These are phyloP conservation scores for Ambrosia hybrid DNA, from an alignment of 140 eudicot genomes.

Conservation along the genomic window DNA sequence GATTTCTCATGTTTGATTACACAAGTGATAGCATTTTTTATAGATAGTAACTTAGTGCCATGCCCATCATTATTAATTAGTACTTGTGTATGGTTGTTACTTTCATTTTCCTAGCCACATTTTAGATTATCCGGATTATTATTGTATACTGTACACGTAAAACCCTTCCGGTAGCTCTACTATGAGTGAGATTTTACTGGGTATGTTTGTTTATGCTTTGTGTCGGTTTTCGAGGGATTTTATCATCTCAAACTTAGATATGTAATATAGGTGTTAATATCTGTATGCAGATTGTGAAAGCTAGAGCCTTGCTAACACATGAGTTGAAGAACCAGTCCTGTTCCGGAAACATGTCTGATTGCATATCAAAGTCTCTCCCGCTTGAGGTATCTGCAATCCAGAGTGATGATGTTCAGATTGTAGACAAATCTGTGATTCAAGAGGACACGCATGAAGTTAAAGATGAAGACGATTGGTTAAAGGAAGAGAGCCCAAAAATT, in stretches of 20 bases:
- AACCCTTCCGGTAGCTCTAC: no score
- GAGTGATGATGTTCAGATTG: slow-evolving; percentile 48
- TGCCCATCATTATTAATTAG: no score
- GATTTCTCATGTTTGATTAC: background rate
- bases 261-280: no score
- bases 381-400: slow-evolving; percentile 31
- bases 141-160: no score
- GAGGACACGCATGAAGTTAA: slow-evolving; percentile 34
- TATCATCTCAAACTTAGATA: no score
- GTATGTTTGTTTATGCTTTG: background rate
- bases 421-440: slow-evolving; percentile 56
- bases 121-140: no score
- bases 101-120: no score
- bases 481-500: slow-evolving; percentile 67
- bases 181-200: no score
- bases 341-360: slow-evolving; percentile 29
- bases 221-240: background rate
- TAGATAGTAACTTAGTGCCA: no score
- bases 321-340: slow-evolving; percentile 42
- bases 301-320: slow-evolving; percentile 57
- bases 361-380: slow-evolving; percentile 31
- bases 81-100: no score
- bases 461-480: slow-evolving; percentile 66
- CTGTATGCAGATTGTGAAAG: slow-evolving; percentile 58
- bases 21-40: background rate